Conservation (phyloP, 768 basidiomycete species). For the Termitomyces sp. region DNA sequence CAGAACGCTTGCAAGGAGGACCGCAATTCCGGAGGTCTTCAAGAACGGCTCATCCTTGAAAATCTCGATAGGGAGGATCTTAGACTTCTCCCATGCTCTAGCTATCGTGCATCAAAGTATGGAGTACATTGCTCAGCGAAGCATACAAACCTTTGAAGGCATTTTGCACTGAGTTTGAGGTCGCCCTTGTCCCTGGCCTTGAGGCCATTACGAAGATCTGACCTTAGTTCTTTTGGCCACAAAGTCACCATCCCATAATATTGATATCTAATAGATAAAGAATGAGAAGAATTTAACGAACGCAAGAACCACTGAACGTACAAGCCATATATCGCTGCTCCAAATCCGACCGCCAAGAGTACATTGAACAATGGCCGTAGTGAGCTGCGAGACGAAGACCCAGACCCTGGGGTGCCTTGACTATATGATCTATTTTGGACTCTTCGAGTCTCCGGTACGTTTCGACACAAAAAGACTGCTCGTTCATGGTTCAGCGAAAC, state of each 20-base stretch:
- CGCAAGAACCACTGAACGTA: conserved; percentile 12
- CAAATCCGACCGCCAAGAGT: conserved; percentile 25
- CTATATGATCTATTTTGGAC: neutral
- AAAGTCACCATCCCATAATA: conserved; percentile 52
- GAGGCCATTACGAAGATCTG: conserved; percentile 61
- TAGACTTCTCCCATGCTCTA: conserved; percentile 55
- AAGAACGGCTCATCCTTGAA: conserved; percentile 47
- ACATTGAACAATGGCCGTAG: conserved; percentile 20
- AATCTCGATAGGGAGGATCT: conserved; percentile 31
- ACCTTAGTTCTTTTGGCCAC: conserved; percentile 61
- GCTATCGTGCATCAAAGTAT: conserved; percentile 11
- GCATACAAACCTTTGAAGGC: conserved; percentile 44
- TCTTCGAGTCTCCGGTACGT: neutral
- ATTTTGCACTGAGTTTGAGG: conserved; percentile 41
- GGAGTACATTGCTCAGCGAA: neutral
- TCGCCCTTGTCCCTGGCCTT: conserved; percentile 58
- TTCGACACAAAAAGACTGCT: neutral
- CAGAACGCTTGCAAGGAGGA: conserved; percentile 51
- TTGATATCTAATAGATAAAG: conserved; percentile 42
- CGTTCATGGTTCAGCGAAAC: neutral
- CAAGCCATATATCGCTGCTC: conserved; percentile 28
- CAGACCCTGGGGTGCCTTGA: neutral
- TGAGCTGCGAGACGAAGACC: conserved; percentile 26
- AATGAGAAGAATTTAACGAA: neutral
- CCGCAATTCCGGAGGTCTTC: conserved; percentile 64